Evolutionary conservation across 805 yeast genomes (phyloP), one percentile per base, ranked within the genome.

Genomic region (Kockiozyma suomiensis): DNA sequence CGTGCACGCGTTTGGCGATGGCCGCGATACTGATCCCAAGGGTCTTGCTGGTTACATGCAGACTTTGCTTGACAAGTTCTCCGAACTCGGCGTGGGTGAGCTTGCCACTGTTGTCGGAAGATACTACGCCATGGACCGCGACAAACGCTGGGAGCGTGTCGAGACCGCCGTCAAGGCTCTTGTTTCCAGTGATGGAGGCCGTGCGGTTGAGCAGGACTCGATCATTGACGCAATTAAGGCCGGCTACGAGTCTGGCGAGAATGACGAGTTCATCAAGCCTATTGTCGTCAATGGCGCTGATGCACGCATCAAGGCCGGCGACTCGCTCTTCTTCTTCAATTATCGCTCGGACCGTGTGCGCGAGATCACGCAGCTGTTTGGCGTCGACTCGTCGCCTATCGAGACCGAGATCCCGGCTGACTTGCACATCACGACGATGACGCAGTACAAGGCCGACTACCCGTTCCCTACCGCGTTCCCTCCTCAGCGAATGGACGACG

Each of bases 331-430:
- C 51, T 63, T 65, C 59, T 65, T 65, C 64, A 65, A 65, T 57
- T 65, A 65, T 54, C 67, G 68, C n/a, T 65, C 68, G 19, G 68
- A 65, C 58, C 68, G 68, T 28, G 66, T 61, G 25, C 69, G 69
- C n/a, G 67, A 66, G 48, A 60, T 66, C 57, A 66, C 69, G 15
- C 67, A 66, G 54, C 56, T 66, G 35, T 54, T 65, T 5, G 69
- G 69, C n/a, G 69, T 65, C 17, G 67, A 64, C 52, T 64, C 68
- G 37, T 64, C 68, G 47, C 66, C 68, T 21, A 58, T 65, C 53
- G 67, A 64, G 35, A 60, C 66, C 40, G 54, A 48, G 53, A 64
- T 65, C 43, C 68, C 68, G 26, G 37, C 32, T 42, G 51, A 58
- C 35, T 56, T 65, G 32, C 25, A 60, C 54, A 65, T 65, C 61